Conservation (phyloP, 371 early-diverging fungal species). For the Mucor mucedo region DNA sequence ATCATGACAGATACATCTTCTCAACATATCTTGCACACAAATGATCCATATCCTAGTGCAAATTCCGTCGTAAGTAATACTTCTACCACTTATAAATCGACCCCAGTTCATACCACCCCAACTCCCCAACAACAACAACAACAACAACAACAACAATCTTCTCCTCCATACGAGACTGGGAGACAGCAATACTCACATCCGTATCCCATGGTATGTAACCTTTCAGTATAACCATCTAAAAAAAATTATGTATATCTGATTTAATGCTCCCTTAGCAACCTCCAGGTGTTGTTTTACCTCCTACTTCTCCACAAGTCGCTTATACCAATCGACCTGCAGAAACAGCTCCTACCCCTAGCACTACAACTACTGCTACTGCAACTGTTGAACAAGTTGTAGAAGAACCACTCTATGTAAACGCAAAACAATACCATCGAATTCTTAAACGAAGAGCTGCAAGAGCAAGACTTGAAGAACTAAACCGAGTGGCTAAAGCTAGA, state of each 20-base stretch:
- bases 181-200: background rate
- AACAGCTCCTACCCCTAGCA: background rate
- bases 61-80: background rate
- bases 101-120: background rate
- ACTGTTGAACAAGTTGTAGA: constrained; percentile 30
- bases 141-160: background rate
- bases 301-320: background rate
- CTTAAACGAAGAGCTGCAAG: constrained; percentile 82
- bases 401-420: constrained; percentile 61
- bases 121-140: background rate
- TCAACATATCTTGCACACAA: constrained; percentile 5
- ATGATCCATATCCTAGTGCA: background rate
- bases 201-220: constrained; percentile 2
- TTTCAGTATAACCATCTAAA: background rate
- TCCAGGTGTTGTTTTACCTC: background rate
- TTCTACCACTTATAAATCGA: background rate
- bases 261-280: background rate
- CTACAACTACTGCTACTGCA: background rate
- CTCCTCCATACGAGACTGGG: too few relatives aligned
- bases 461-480: constrained; percentile 63
- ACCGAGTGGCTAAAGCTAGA: constrained; percentile 54
- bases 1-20: constrained; percentile 2
- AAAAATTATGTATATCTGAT: background rate
- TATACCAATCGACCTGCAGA: background rate
- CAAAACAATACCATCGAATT: constrained; percentile 93